Percentiles rank a stretch among this genome's conserved stretches.
Conservation (phyloP, 1,284 basidiomycete species). For the Mrakiaceae sp. region DNA sequence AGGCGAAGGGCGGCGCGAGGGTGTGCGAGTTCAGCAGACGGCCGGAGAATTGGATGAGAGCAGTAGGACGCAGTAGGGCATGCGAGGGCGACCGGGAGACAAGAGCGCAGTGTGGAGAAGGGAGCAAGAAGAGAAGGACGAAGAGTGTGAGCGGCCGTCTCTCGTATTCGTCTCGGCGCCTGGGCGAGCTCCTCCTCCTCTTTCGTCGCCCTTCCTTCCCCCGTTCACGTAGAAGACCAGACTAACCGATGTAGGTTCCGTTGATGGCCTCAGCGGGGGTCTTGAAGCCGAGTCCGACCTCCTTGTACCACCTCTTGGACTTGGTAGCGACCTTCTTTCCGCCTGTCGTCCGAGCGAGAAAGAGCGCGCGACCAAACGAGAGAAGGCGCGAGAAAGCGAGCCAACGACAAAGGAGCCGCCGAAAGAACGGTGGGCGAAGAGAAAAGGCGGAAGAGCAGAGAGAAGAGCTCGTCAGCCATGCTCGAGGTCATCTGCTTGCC, state of each 20-base stretch:
- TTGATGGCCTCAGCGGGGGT: slow-evolving; percentile 92
- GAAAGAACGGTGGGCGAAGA: slow-evolving; percentile 2
- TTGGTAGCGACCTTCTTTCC: slow-evolving; percentile 85
- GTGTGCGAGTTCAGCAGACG: no score
- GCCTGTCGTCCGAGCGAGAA: slow-evolving; percentile 37
- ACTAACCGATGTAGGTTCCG: slow-evolving; percentile 89
- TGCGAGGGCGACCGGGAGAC: background rate
- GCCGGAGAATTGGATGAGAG: no score
- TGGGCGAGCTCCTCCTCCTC: background rate
- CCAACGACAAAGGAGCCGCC: background rate
- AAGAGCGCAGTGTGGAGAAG: no score
- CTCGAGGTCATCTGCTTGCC: background rate
- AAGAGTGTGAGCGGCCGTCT: no score
- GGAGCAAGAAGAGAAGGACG: background rate
- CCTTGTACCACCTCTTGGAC: slow-evolving; percentile 99
- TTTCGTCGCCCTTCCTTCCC: no score
- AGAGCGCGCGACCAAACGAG: background rate
- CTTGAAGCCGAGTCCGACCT: slow-evolving; percentile 94
- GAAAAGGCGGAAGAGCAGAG: background rate
- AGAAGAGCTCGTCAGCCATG: background rate
- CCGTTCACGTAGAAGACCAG: background rate
- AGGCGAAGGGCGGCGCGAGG: no score
- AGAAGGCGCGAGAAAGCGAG: background rate
- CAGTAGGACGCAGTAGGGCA: background rate
- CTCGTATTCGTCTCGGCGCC: no score